Evolutionary conservation across 305 asterid species (phyloP).

Genomic region (Ilex paraguariensis): DNA sequence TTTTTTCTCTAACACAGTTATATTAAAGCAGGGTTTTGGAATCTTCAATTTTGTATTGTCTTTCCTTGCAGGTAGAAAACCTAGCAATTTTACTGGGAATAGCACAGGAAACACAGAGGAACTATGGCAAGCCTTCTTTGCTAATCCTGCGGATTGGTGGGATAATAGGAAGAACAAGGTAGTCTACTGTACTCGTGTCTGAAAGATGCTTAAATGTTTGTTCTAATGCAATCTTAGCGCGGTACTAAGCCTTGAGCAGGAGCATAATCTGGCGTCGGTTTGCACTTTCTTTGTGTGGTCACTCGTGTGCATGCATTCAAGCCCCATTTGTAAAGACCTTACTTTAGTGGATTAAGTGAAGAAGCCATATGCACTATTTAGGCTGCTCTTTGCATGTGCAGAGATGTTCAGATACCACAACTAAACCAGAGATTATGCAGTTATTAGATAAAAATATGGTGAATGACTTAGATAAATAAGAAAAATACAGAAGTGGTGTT

Average conservation of each 20-base stretch:
- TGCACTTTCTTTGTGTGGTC: too few species aligned
- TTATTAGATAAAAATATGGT: too few species aligned
- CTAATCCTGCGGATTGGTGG: constrained; percentile 94
- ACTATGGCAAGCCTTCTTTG: constrained; percentile 98
- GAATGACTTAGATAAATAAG: too few species aligned
- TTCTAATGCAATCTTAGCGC: background rate
- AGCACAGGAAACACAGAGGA: constrained; percentile 62
- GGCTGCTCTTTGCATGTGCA: too few species aligned
- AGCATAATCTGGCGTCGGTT: too few species aligned
- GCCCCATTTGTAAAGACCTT: too few species aligned
- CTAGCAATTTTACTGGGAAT: constrained; percentile 33
- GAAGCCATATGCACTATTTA: too few species aligned
- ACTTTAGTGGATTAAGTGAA: too few species aligned
- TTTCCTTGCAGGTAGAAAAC: constrained; percentile 53
- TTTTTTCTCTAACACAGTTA: constrained; percentile 1
- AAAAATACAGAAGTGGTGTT: too few species aligned
- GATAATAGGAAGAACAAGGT: constrained; percentile 97
- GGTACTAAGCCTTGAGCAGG: background rate
- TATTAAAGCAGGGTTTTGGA: background rate
- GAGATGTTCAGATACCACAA: too few species aligned
- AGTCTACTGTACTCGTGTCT: constrained; percentile 5
- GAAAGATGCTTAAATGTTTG: background rate
- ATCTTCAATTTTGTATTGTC: constrained; percentile 1
- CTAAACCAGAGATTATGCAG: too few species aligned
- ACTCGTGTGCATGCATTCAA: too few species aligned